These are phyloP conservation scores for Cubamyces lactineus DNA, from an alignment of 768 basidiomycete genomes.

Conservation along the genomic window DNA sequence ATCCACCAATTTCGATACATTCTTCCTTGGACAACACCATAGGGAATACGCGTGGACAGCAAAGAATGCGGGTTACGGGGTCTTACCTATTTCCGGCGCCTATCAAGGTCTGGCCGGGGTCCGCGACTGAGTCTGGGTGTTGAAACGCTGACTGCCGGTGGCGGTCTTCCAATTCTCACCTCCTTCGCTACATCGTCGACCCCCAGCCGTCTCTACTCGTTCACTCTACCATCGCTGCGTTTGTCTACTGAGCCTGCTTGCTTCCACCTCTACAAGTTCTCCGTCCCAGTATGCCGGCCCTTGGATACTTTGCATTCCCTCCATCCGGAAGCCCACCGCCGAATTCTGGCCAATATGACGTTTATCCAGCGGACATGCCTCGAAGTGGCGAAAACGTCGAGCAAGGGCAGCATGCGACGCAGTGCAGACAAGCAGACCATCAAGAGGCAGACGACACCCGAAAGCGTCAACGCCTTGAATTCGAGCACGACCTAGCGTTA, in stretches of 20 bases:
- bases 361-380: not conserved
- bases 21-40: too few species aligned
- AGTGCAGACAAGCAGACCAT: not conserved
- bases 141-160: not conserved
- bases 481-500: slow-evolving; percentile 47
- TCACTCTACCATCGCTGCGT: not conserved
- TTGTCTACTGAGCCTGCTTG: not conserved
- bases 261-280: not conserved
- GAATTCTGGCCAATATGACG: not conserved
- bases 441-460: slow-evolving; percentile 8
- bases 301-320: slow-evolving; percentile 21
- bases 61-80: not conserved
- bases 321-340: not conserved
- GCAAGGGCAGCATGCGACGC: not conserved
- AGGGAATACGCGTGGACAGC: too few species aligned
- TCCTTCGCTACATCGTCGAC: too few species aligned
- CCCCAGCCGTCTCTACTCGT: too few species aligned
- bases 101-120: not conserved
- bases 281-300: not conserved
- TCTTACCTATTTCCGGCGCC: not conserved
- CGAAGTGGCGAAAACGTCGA: not conserved
- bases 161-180: slow-evolving; percentile 2
- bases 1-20: too few species aligned
- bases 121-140: slow-evolving; percentile 12
- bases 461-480: slow-evolving; percentile 29